Evolutionary conservation across 768 basidiomycete species (phyloP), one percentile per base, ranked within the genome.

Genomic region (Mycena amicta): DNA sequence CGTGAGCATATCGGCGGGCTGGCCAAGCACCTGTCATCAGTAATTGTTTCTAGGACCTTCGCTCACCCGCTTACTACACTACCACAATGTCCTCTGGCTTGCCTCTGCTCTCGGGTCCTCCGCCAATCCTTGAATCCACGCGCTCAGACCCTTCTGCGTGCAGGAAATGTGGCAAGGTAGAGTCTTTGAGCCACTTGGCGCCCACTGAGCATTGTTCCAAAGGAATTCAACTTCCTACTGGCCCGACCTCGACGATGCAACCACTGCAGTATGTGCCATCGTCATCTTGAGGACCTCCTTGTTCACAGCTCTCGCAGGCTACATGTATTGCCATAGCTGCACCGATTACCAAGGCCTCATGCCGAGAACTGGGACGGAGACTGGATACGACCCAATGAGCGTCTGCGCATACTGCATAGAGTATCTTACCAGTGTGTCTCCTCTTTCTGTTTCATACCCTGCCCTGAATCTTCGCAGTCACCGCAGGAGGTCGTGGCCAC

Each of bases 321-420:
- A 84, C 70, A 71, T 75, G 4, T 92, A 90, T 67, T 93, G 91
- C 67, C 78, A 83, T 33, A 83, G 80, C 41, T 93, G 91, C 70
- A 77, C 85, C 2, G 90, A 92, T 67, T 91, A 82, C 69, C 87
- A 87, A 67, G 91, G 89, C 1, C 77, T 93, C 39, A 84, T 90
- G 84, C 90, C 90, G n/a, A 79, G 88, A 6, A 61, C 66, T 25
- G 81, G 80, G 11, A 45, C 71, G 11, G 80, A 76, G 29, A 69
- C 77, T 13, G 90, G 90, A 3, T 87, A 92, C 69, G 88, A 89
- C 66, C 66, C 75, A 6, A 80, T 83, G 60, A 72, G 77, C 26
- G 91, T 93, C 30, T 93, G 91, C 66, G 86, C 76, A 1, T 90
- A 76, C 68, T 93, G 91, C 70, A 85, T 90, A 52, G 89, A 92